Percentiles rank a stretch among this genome's conserved stretches.
phyloP scores from a whole-genome alignment of 1,284 basidiomycete genomes.

The Sanghuangporus baumii region DNA sequence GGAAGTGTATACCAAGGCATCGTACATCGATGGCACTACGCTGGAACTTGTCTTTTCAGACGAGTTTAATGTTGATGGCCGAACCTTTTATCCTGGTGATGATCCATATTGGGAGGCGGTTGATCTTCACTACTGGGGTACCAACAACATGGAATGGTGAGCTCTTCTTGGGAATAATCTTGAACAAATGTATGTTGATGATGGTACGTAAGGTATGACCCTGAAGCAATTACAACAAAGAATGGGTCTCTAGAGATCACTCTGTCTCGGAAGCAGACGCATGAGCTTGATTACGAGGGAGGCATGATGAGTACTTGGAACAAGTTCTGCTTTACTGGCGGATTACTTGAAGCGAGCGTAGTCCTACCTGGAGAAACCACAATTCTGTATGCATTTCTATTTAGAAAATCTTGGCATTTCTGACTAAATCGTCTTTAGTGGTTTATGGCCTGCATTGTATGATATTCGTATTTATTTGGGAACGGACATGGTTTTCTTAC shows the following conservation, averaged over 20 bases:
- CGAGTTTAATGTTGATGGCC: constrained; percentile 80
- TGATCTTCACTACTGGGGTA: constrained; percentile 45
- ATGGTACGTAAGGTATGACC: constrained; percentile 45
- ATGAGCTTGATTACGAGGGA: constrained; percentile 73
- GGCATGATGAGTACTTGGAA: constrained; percentile 78
- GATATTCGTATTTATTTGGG: constrained; percentile 35
- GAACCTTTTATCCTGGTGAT: constrained; percentile 71
- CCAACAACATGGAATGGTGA: constrained; percentile 62
- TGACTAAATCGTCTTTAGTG: constrained; percentile 21
- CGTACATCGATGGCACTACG: constrained; percentile 42
- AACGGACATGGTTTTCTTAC: constrained; percentile 1
- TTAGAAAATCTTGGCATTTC: not conserved
- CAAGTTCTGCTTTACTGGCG: constrained; percentile 93
- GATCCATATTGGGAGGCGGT: constrained; percentile 68
- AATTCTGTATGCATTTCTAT: constrained; percentile 23
- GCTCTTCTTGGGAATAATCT: constrained; percentile 15
- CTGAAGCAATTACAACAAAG: constrained; percentile 72
- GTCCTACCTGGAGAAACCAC: constrained; percentile 74
- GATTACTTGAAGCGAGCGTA: constrained; percentile 67
- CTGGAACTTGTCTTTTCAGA: constrained; percentile 81
- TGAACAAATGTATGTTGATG: not conserved
- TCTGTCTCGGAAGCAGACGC: constrained; percentile 55
- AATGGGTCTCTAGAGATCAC: constrained; percentile 80
- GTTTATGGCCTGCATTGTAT: constrained; percentile 53
- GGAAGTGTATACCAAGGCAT: constrained; percentile 51